Evolutionary conservation across 1,284 basidiomycete genomes (phyloP).

Genomic region (Pyrrhoderma noxium): DNA sequence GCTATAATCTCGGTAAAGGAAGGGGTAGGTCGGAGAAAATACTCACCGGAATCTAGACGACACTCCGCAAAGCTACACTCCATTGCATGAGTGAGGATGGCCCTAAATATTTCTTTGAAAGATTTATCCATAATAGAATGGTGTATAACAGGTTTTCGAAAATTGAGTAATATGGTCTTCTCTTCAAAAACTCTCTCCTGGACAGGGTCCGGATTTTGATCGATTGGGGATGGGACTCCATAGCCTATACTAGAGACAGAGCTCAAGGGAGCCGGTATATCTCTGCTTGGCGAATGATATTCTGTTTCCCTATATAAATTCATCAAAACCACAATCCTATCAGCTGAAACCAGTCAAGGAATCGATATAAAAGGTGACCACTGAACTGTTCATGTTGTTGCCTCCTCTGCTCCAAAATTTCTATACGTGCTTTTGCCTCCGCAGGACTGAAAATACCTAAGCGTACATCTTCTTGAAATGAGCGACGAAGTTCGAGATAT

Average conservation of each 20-base stretch:
- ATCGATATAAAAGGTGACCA: background rate
- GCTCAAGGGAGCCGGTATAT: background rate
- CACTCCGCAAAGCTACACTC: conserved; percentile 13
- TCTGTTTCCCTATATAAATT: background rate
- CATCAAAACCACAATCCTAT: background rate
- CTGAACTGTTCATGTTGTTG: conserved; percentile 5
- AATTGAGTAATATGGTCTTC: conserved; percentile 7
- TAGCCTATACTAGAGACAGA: background rate
- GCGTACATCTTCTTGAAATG: conserved; percentile 15
- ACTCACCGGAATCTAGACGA: conserved; percentile 12
- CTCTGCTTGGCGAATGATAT: background rate
- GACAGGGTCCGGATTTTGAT: conserved; percentile 3
- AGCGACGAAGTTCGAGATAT: conserved; percentile 13
- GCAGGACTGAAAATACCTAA: conserved; percentile 13
- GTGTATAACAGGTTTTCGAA: conserved; percentile 6
- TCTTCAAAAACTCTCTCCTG: conserved; percentile 12
- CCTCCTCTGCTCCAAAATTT: conserved; percentile 12
- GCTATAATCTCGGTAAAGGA: background rate
- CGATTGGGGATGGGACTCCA: background rate
- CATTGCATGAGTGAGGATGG: conserved; percentile 11
- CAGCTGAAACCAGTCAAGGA: background rate
- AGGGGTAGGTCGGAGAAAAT: background rate
- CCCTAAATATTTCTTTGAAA: conserved; percentile 6
- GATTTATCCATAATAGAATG: conserved; percentile 5
- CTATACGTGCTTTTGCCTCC: conserved; percentile 12